These are phyloP conservation scores for Stygiomarasmius scandens DNA, from an alignment of 1,284 basidiomycete genomes.

Conservation along the genomic window DNA sequence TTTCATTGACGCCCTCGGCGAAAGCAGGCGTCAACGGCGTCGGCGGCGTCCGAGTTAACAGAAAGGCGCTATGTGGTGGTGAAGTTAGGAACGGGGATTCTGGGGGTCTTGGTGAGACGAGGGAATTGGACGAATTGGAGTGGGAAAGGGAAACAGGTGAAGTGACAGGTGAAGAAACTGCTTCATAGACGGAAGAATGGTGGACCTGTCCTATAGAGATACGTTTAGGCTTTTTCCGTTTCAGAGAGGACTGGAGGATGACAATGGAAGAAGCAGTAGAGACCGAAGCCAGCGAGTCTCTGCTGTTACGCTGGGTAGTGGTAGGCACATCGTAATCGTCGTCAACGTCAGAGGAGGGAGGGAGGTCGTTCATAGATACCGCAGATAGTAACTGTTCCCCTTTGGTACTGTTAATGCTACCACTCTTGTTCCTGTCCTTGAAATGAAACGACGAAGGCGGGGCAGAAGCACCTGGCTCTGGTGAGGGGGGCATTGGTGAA, in stretches of 20 bases:
- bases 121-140: no score
- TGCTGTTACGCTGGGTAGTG: neutral
- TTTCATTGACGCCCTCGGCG: neutral
- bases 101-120: neutral
- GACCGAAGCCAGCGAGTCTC: neutral
- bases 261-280: neutral
- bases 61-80: neutral
- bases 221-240: neutral
- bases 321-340: no score
- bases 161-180: neutral
- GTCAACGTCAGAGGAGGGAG: neutral
- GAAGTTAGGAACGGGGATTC: neutral
- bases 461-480: neutral
- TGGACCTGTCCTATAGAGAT: neutral
- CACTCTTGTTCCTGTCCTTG: neutral
- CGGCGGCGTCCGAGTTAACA: neutral
- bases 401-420: neutral
- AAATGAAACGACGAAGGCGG: slow-evolving; percentile 6
- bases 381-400: slow-evolving; percentile 4
- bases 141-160: neutral
- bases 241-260: neutral
- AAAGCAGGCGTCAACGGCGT: neutral
- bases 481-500: slow-evolving; percentile 12
- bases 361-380: slow-evolving; percentile 15
- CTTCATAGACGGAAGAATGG: neutral